Evolutionary conservation across 2,329 filamentous ascomycete genomes (phyloP).

Genomic region (Coleophoma crateriformis): DNA sequence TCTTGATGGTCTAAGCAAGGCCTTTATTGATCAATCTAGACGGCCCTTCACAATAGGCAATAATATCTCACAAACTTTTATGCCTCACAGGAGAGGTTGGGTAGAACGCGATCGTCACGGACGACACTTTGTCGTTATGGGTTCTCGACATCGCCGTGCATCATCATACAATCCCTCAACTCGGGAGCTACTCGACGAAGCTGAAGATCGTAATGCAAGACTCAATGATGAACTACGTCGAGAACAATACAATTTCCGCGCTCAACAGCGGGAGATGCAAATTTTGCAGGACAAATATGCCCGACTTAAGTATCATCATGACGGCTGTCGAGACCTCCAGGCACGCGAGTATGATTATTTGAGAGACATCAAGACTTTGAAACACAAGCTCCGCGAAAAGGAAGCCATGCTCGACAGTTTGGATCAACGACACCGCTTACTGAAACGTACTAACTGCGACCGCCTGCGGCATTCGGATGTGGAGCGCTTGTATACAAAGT

Average conservation of each 20-base stretch:
- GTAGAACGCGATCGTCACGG: conserved; percentile 15
- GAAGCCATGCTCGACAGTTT: not conserved
- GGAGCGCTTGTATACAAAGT: conserved; percentile 10
- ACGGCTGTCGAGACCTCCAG: conserved; percentile 9
- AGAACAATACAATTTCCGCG: conserved; percentile 12
- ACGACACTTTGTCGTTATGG: conserved; percentile 11
- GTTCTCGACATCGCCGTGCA: conserved; percentile 2
- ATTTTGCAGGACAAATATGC: conserved; percentile 9
- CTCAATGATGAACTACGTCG: conserved; percentile 12
- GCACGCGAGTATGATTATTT: conserved; percentile 9
- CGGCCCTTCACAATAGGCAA: conserved; percentile 15
- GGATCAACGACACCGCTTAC: conserved; percentile 12
- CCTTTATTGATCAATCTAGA: conserved; percentile 2
- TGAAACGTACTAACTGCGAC: conserved; percentile 10
- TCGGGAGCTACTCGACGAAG: conserved; percentile 12
- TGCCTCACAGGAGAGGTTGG: conserved; percentile 10
- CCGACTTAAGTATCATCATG: conserved; percentile 10
- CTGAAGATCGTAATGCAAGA: conserved; percentile 9
- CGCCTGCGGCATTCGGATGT: conserved; percentile 13
- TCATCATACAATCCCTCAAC: conserved; percentile 3
- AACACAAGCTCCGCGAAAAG: conserved; percentile 4
- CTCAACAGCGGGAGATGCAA: conserved; percentile 7
- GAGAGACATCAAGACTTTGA: conserved; percentile 5
- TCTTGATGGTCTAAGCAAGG: conserved; percentile 2
- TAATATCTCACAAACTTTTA: conserved; percentile 6